Evolutionary conservation across 306 rosid genomes (phyloP).

Genomic region (Malus domestica): ASM211411v1 NC_041799.1:303001-303500

Average conservation of each 20-base stretch:
- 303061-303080: not conserved
- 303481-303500: slow-evolving; percentile 22
- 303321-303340: not conserved
- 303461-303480: slow-evolving; percentile 22
- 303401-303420: not conserved
- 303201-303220: not conserved
- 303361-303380: not conserved
- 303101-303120: not conserved
- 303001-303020: not conserved
- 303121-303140: not conserved
- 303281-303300: not conserved
- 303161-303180: not conserved
- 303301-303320: not conserved
- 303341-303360: not conserved
- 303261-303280: not conserved
- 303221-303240: not conserved
- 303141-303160: not conserved
- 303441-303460: slow-evolving; percentile 19
- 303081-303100: not conserved
- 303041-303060: not conserved
- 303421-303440: slow-evolving; percentile 15
- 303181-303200: not conserved
- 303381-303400: not conserved
- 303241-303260: not conserved
- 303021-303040: not conserved